Conservation (phyloP, 2,329 filamentous ascomycete genomes). For the Elsinoe ampelina region DNA sequence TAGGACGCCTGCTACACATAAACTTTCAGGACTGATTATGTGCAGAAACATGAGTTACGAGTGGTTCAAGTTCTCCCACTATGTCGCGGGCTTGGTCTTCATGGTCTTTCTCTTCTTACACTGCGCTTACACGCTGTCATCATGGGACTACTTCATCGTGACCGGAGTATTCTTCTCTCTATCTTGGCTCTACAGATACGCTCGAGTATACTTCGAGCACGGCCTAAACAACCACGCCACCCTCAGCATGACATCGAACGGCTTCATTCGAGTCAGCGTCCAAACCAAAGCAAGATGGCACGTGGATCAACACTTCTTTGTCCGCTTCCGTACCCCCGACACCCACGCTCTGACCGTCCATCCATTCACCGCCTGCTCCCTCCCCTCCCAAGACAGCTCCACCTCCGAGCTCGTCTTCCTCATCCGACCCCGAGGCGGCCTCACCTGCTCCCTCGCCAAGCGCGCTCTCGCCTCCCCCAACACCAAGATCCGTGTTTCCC, state of each 20-base stretch:
- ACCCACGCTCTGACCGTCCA: conserved; percentile 51
- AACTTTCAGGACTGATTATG: conserved; percentile 51
- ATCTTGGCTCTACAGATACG: conserved; percentile 31
- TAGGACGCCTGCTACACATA: conserved; percentile 44
- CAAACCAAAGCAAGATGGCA: conserved; percentile 49
- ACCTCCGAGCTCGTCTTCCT: no score
- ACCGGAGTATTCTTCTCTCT: conserved; percentile 30
- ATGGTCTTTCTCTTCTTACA: conserved; percentile 49
- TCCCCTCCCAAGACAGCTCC: conserved; percentile 44
- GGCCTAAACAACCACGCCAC: conserved; percentile 13
- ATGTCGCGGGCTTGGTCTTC: conserved; percentile 52
- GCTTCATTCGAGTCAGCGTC: conserved; percentile 49
- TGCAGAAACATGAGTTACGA: conserved; percentile 58
- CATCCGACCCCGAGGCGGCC: no score
- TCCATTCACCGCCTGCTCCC: conserved; percentile 53
- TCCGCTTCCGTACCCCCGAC: conserved; percentile 42
- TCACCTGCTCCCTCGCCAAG: no score
- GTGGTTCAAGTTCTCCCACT: conserved; percentile 59
- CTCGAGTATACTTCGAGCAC: conserved; percentile 19
- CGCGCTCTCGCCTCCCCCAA: no score
- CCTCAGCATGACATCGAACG: conserved; percentile 38
- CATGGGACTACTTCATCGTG: conserved; percentile 53
- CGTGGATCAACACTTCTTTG: conserved; percentile 54
- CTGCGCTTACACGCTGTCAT: conserved; percentile 53
- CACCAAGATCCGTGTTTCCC: conserved; percentile 23